Base-by-base conservation (phyloP, 2,329 filamentous ascomycete genomes). In the Colletotrichum brevisporum region DNA sequence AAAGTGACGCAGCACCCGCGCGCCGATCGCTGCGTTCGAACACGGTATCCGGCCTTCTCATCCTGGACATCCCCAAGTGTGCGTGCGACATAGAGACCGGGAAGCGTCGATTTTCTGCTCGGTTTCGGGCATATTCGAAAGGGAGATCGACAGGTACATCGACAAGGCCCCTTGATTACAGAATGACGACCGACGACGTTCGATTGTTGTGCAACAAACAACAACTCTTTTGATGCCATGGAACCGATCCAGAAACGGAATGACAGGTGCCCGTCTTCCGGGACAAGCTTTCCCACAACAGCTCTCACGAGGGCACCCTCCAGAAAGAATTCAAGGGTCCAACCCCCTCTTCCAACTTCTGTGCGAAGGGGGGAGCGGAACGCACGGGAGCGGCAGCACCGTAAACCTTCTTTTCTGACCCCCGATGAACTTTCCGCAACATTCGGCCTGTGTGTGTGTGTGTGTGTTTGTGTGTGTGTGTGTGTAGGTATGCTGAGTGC, bases 291-390 rank as follows among this genome's bases (percentile, higher is more conserved):
- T 63, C 27, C 27, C 36, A 18, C 36, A 12, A 54, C 18, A 60
- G 58, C 36, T 54, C 62, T 45, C 55, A 53, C 51, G 26, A 57
- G 41, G 48, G 10, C 24, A 39, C 26, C 6, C 16, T 39, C 50
- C 53, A 55, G 31, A 62, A 62, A 62, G 41, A 61, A 45, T 47
- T 53, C 55, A 66, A 55, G 67, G 67, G 62, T 67, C 67, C 55
- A 69, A 66, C 62, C 62, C 55, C 45, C 45, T 41, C 43, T 6
- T 45, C 18, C 51, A 27, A 13, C 36, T 26, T 52, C 26, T 36
- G 21, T 47, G 39, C 60, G 21, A 67, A 53, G 67, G 67, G 67
- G 63, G 67, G 67, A 69, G 67, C 67, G 67, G 67, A 69, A 69
- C 55, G 67, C 61, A 69, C 61, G 66, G 66, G 66, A 65, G 66